A percentile compares a stretch with the other conserved stretches of the same genome.
Evolutionary conservation across 2,329 filamentous ascomycete genomes (phyloP).

Genomic region (Monilinia polystroma): DNA sequence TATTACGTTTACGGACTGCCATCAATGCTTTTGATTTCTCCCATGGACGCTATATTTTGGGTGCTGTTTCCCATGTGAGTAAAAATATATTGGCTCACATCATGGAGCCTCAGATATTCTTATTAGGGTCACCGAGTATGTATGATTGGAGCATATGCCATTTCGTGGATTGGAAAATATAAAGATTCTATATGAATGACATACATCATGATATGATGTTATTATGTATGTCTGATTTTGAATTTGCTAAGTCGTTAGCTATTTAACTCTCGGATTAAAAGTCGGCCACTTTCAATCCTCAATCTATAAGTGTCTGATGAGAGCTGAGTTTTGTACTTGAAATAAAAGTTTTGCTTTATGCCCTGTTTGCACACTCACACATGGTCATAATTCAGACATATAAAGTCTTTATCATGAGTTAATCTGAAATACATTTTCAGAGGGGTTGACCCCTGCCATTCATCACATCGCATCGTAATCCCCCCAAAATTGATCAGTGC

Average conservation of each 20-base stretch:
- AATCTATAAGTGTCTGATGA: not conserved
- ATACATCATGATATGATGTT: not conserved
- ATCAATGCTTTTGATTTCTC: not conserved
- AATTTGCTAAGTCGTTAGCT: not conserved
- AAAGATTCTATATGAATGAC: too few species aligned
- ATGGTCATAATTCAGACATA: not conserved
- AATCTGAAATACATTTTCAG: slow-evolving; percentile 1
- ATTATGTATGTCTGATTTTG: not conserved
- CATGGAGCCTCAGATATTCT: not conserved
- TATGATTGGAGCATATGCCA: not conserved
- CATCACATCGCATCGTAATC: not conserved
- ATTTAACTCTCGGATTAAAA: not conserved
- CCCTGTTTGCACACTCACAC: not conserved
- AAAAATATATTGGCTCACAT: not conserved
- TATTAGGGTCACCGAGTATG: not conserved
- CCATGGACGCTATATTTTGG: not conserved
- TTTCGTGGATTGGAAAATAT: not conserved
- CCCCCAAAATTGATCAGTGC: not conserved
- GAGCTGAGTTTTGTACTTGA: not conserved
- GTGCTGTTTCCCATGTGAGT: not conserved
- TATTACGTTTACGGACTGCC: not conserved
- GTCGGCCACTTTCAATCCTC: slow-evolving; percentile 5
- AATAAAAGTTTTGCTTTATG: not conserved
- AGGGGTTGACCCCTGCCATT: not conserved
- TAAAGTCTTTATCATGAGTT: not conserved